A percentile compares a stretch with the other conserved stretches of the same genome.
Evolutionary conservation across 805 yeast genomes (phyloP).

Genomic region (Zygosaccharomyces siamensis): DNA sequence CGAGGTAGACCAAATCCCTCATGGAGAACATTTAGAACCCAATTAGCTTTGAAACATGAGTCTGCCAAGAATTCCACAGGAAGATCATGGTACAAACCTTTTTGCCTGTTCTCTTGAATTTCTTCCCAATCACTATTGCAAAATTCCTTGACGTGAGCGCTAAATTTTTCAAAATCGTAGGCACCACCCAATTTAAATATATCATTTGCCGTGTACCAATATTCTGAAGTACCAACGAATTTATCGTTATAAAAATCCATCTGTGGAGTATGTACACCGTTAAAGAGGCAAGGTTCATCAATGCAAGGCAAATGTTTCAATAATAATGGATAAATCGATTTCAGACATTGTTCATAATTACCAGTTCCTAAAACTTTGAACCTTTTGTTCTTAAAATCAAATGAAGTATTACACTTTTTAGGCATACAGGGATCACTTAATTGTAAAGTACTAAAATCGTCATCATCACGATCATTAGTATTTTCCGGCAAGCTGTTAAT

Average conservation of each 20-base stretch:
- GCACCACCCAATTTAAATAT: constrained; percentile 85
- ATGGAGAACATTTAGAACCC: constrained; percentile 86
- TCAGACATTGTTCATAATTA: constrained; percentile 66
- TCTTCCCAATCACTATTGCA: constrained; percentile 75
- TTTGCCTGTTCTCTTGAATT: constrained; percentile 43
- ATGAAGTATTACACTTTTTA: constrained; percentile 47
- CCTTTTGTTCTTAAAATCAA: constrained; percentile 41
- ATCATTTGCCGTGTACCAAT: constrained; percentile 96
- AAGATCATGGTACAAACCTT: constrained; percentile 56
- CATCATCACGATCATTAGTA: constrained; percentile 44
- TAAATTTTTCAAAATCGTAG: constrained; percentile 69
- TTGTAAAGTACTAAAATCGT: constrained; percentile 36
- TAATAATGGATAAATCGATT: constrained; percentile 68
- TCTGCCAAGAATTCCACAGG: constrained; percentile 54
- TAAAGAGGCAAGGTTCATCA: constrained; percentile 87
- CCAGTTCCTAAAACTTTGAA: constrained; percentile 72
- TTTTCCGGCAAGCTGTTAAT: constrained; percentile 47
- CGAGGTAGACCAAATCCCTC: constrained; percentile 90
- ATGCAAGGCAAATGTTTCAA: constrained; percentile 75
- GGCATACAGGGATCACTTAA: constrained; percentile 81
- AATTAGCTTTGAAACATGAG: constrained; percentile 91
- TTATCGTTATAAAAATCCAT: constrained; percentile 74
- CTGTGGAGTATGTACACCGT: constrained; percentile 91
- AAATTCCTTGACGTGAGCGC: constrained; percentile 58
- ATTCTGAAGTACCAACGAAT: constrained; percentile 92